A percentile compares a stretch with the other conserved stretches of the same genome.
Conservation (phyloP, 2,329 filamentous ascomycete species). For the Aspergillus felis region DNA sequence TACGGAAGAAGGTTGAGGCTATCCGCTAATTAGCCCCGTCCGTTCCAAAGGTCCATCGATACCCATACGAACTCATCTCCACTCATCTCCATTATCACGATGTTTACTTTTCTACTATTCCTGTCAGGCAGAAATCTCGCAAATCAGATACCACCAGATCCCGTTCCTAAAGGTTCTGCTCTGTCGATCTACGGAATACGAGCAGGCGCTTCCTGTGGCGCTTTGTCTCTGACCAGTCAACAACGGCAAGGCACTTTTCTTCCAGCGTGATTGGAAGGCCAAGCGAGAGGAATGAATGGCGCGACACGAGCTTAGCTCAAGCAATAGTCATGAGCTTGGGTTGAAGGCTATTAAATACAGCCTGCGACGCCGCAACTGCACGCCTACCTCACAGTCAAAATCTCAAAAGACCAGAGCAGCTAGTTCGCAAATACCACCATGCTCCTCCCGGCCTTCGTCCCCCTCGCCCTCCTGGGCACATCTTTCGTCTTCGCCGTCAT, state of each 20-base stretch:
- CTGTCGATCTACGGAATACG: background rate
- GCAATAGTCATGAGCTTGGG: background rate
- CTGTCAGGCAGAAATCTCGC: background rate
- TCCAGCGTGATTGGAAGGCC: background rate
- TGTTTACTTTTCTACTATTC: background rate
- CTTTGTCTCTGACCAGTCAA: background rate
- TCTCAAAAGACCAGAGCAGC: too few species aligned
- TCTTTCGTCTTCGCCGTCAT: slow-evolving; percentile 23
- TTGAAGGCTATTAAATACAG: background rate
- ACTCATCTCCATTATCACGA: background rate
- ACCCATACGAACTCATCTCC: background rate
- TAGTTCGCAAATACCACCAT: background rate
- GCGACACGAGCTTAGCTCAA: background rate
- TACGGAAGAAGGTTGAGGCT: background rate
- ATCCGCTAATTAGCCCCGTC: background rate
- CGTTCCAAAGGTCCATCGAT: too few species aligned
- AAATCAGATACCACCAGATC: background rate
- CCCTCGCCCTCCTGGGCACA: slow-evolving; percentile 21
- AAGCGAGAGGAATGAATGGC: background rate
- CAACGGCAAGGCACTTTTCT: background rate
- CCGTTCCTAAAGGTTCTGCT: too few species aligned
- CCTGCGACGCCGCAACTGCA: background rate
- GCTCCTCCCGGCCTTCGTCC: slow-evolving; percentile 17
- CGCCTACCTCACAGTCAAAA: background rate
- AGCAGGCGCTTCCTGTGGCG: background rate